Percentiles rank a stretch among this genome's conserved stretches.
phyloP scores from a whole-genome alignment of 1,284 basidiomycete species.

The Coriolopsis trogii region DNA sequence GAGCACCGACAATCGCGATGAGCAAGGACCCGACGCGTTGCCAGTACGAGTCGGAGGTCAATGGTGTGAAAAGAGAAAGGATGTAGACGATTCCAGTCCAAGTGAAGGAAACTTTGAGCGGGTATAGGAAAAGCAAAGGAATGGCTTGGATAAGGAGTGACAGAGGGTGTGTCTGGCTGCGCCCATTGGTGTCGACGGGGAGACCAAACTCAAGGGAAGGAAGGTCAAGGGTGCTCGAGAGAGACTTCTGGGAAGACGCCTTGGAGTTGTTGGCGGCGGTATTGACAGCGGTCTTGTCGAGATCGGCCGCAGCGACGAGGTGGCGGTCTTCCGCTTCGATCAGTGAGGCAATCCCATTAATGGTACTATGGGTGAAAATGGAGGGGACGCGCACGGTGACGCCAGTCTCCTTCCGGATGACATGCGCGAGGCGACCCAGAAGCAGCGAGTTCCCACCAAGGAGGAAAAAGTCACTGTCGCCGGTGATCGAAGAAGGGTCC shows the following conservation, averaged over 20 bases:
- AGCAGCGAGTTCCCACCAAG: slow-evolving; percentile 49
- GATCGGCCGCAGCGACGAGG: slow-evolving; percentile 3
- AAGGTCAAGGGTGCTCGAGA: slow-evolving; percentile 14
- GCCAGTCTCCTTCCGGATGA: slow-evolving; percentile 43
- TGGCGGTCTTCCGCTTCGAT: slow-evolving; percentile 34
- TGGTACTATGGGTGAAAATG: slow-evolving; percentile 45
- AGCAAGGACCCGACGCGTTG: slow-evolving; percentile 38
- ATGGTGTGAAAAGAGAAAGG: slow-evolving; percentile 25
- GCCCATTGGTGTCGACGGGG: slow-evolving; percentile 25
- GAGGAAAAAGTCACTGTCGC: slow-evolving; percentile 47
- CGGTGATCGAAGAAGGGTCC: slow-evolving; percentile 38
- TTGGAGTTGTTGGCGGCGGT: slow-evolving; percentile 9
- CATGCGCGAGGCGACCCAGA: slow-evolving; percentile 45
- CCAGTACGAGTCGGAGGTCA: slow-evolving; percentile 37
- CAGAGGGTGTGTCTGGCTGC: slow-evolving; percentile 42
- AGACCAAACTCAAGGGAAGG: slow-evolving; percentile 13
- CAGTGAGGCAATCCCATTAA: slow-evolving; percentile 43
- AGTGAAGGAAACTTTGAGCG: slow-evolving; percentile 44
- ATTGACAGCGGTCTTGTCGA: slow-evolving; percentile 23
- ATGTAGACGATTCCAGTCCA: slow-evolving; percentile 34
- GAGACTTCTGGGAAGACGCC: slow-evolving; percentile 12
- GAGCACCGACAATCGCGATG: slow-evolving; percentile 37
- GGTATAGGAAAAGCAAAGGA: slow-evolving; percentile 46
- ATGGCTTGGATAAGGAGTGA: slow-evolving; percentile 44
- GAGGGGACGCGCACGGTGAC: slow-evolving; percentile 40